These are phyloP conservation scores for Linum lewisii DNA, from an alignment of 345 rosid genomes.

Conservation along the genomic window DNA sequence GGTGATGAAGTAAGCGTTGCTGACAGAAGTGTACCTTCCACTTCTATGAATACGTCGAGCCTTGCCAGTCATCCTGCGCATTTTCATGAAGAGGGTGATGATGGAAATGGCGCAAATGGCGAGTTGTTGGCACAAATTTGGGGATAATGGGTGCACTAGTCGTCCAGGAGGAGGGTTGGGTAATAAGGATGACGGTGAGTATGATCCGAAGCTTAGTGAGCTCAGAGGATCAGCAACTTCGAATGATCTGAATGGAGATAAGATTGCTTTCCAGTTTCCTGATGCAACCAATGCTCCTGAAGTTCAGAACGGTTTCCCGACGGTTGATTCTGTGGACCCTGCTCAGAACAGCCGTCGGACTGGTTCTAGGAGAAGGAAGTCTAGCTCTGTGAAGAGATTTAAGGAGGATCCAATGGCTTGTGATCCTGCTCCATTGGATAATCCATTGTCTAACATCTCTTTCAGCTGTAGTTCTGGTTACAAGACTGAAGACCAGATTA, in stretches of 20 bases:
- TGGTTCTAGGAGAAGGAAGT: slow-evolving; percentile 86
- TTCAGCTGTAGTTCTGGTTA: slow-evolving; percentile 30
- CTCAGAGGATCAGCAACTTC: slow-evolving; percentile 42
- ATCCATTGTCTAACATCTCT: slow-evolving; percentile 28
- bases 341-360: slow-evolving; percentile 44
- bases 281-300: slow-evolving; percentile 32
- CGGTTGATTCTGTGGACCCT: slow-evolving; percentile 34
- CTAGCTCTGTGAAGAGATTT: slow-evolving; percentile 93
- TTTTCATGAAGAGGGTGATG: slow-evolving; percentile 23
- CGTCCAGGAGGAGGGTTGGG: slow-evolving; percentile 25
- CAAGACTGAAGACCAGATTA: slow-evolving; percentile 35
- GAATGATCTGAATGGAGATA: slow-evolving; percentile 37
- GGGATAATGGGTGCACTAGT: slow-evolving; percentile 35
- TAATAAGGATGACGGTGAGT: slow-evolving; percentile 45
- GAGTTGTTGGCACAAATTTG: slow-evolving; percentile 22
- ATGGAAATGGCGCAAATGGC: slow-evolving; percentile 22
- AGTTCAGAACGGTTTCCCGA: slow-evolving; percentile 44
- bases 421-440: slow-evolving; percentile 24
- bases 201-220: slow-evolving; percentile 86
- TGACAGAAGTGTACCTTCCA: slow-evolving; percentile 33
- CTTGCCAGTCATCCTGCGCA: slow-evolving; percentile 25
- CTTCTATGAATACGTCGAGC: slow-evolving; percentile 28
- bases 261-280: slow-evolving; percentile 34
- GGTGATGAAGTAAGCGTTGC: slow-evolving; percentile 20
- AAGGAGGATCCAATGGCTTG: slow-evolving; percentile 44